A percentile compares a stretch with the other conserved stretches of the same genome.
phyloP scores from a whole-genome alignment of 176 grass and related monocot genomes.

The Chrysopogon serrulatus region DNA sequence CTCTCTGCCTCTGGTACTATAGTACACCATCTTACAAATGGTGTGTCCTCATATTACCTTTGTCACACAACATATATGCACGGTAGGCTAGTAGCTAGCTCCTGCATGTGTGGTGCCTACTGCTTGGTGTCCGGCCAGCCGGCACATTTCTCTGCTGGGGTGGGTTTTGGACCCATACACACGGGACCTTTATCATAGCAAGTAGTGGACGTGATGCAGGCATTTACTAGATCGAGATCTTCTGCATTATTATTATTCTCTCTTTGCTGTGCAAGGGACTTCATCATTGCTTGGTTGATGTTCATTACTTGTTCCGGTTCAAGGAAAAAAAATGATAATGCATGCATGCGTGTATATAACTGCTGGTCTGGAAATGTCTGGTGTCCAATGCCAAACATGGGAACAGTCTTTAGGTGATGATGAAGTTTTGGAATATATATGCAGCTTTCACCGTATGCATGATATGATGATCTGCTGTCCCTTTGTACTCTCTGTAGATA shows the following conservation, averaged over 20 bases:
- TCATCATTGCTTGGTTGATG: slow-evolving; percentile 17
- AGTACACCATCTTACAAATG: slow-evolving; percentile 21
- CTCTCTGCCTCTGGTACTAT: not conserved
- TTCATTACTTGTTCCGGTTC: not conserved
- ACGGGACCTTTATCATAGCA: slow-evolving; percentile 33
- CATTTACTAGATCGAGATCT: slow-evolving; percentile 30
- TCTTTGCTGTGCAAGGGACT: slow-evolving; percentile 2
- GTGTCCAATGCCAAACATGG: not conserved
- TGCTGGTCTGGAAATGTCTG: not conserved
- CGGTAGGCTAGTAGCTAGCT: not conserved
- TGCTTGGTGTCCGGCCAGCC: not conserved
- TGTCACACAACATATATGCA: not conserved
- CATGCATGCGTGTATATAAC: not conserved
- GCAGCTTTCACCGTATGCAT: slow-evolving; percentile 20
- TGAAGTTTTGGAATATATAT: not conserved
- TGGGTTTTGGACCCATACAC: slow-evolving; percentile 17
- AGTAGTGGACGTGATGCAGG: slow-evolving; percentile 2
- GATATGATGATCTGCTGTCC: slow-evolving; percentile 10
- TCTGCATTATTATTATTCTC: slow-evolving; percentile 26
- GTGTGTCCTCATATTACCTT: slow-evolving; percentile 26
- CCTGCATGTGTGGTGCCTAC: slow-evolving; percentile 29
- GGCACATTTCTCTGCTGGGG: slow-evolving; percentile 23
- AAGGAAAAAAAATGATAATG: not conserved
- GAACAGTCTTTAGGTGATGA: not conserved
- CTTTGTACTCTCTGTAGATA: not conserved